Base-by-base conservation (phyloP, 768 basidiomycete species). In the Macrolepiota dolichaula region DNA sequence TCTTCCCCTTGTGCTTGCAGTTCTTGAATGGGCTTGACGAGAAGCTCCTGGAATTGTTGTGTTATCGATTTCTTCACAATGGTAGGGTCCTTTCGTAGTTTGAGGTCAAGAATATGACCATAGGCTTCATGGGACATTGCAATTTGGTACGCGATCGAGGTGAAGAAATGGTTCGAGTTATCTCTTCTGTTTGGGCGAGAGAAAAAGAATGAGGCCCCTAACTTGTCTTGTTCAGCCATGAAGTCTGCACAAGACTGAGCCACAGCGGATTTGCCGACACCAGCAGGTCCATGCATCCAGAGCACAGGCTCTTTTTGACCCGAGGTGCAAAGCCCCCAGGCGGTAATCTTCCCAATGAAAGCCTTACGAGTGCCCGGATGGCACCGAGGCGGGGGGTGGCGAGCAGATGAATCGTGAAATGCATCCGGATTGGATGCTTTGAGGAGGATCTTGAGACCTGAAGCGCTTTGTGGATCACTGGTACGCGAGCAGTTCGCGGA, bases 191-290 rank as follows among this genome's bases (percentile, higher is more conserved):
- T 52, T 3, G 25, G 25, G 5, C 58, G 37, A 7, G 58, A 59
- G 29, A 59, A 59, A 25, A 52, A 59, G 58, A 59, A 51, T 10
- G 40, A 17, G 4, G 58, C 58, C 3, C 51, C 58, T 4, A 59
- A 38, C 6, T n/a, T 19, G 11, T 47, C 19, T 2, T 12, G 15
- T 17, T 46, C 44, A 22, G 42, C 46, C 2, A 35, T 17, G 35
- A 35, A 10, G 10, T 50, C 46, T 5, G 56, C 46, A 35, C 44
- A 37, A 25, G 56, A 35, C 36, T 50, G 56, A 7, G 46, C 56
- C 12, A 57, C 35, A 2, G 56, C 35, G 3, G 56, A 49, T 24
- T 49, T 57, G 9, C 56, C 56, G 7, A 49, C 56, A 25, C 56
- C 56, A 1, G 56, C 56, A 2, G 56, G 56, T 3, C 56, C 56